Conservation (phyloP, 2,329 filamentous ascomycete genomes). For the Pseudocercospora crystallina region DNA sequence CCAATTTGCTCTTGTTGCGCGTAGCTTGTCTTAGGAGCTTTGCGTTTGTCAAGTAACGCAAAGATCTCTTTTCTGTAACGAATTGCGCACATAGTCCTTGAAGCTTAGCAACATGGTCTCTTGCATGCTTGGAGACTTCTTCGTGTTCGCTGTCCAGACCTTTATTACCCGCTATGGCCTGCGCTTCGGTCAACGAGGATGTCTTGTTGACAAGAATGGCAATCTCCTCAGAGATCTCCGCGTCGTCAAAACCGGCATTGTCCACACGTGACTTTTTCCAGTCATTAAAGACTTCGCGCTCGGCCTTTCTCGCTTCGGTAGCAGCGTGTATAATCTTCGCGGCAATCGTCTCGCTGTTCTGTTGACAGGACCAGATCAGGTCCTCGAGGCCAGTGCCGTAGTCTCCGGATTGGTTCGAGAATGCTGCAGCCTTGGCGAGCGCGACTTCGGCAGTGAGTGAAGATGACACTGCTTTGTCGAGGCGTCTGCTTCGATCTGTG, state of each 20-base stretch:
- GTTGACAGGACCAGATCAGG: constrained; percentile 12
- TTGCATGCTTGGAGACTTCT: constrained; percentile 9
- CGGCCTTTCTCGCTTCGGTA: constrained; percentile 4
- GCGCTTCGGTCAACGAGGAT: background rate
- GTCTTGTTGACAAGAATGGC: constrained; percentile 3
- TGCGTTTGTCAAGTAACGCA: constrained; percentile 26
- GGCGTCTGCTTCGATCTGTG: constrained; percentile 38
- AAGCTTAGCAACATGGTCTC: constrained; percentile 11
- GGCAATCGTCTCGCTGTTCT: constrained; percentile 5
- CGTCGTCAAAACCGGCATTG: constrained; percentile 26
- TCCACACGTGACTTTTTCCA: constrained; percentile 25
- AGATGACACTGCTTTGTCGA: constrained; percentile 49
- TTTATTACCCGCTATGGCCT: background rate
- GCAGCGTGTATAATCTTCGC: constrained; percentile 1
- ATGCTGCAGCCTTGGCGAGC: constrained; percentile 49
- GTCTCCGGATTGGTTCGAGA: constrained; percentile 14
- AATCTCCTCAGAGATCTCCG: constrained; percentile 30
- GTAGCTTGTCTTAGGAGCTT: constrained; percentile 5
- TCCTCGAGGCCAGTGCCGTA: constrained; percentile 12
- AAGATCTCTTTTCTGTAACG: constrained; percentile 23
- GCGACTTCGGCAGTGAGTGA: constrained; percentile 53
- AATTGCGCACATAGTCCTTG: constrained; percentile 20
- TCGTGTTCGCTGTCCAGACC: constrained; percentile 2
- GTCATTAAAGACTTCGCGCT: constrained; percentile 12
- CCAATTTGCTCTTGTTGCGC: background rate